Percentiles rank a stretch among this genome's conserved stretches.
Evolutionary conservation across 1,284 basidiomycete genomes (phyloP).

Genomic region (Trametes hirsuta): DNA sequence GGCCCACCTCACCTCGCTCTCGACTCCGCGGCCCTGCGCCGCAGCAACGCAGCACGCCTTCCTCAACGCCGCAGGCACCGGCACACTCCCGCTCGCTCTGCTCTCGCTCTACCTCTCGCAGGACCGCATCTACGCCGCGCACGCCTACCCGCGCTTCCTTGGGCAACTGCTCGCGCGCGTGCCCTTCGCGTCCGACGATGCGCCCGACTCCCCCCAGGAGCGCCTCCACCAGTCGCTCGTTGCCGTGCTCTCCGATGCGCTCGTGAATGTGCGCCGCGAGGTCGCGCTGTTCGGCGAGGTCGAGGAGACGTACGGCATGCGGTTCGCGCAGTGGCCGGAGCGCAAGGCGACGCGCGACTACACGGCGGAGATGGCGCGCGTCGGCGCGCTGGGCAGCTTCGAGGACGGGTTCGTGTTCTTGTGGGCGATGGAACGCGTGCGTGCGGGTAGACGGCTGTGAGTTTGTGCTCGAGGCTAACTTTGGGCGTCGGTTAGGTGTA

Average conservation of each 20-base stretch:
- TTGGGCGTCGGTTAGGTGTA: slow-evolving; percentile 44
- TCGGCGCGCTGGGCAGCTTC: slow-evolving; percentile 49
- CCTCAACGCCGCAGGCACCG: slow-evolving; percentile 53
- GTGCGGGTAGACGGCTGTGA: slow-evolving; percentile 34
- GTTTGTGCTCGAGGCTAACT: background rate
- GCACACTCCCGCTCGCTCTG: slow-evolving; percentile 46
- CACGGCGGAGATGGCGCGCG: slow-evolving; percentile 67
- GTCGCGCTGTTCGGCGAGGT: slow-evolving; percentile 63
- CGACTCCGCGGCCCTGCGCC: slow-evolving; percentile 42
- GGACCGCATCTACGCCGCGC: slow-evolving; percentile 71
- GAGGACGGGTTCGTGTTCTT: slow-evolving; percentile 71
- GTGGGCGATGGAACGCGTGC: slow-evolving; percentile 79
- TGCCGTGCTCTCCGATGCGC: slow-evolving; percentile 49
- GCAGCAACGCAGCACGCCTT: slow-evolving; percentile 60
- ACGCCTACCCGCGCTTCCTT: slow-evolving; percentile 67
- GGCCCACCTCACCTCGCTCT: slow-evolving; percentile 39
- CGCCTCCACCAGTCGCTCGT: slow-evolving; percentile 48
- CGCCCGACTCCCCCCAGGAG: slow-evolving; percentile 39
- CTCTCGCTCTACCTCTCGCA: slow-evolving; percentile 67
- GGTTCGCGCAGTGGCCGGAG: slow-evolving; percentile 53
- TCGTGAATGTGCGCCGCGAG: slow-evolving; percentile 63
- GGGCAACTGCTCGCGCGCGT: slow-evolving; percentile 57
- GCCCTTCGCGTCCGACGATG: slow-evolving; percentile 45
- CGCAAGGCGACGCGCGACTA: slow-evolving; percentile 68
- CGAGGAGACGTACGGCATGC: slow-evolving; percentile 47